These are phyloP conservation scores for Ensete ventricosum DNA, from an alignment of 176 grass and related monocot species.

Conservation along the genomic window DNA sequence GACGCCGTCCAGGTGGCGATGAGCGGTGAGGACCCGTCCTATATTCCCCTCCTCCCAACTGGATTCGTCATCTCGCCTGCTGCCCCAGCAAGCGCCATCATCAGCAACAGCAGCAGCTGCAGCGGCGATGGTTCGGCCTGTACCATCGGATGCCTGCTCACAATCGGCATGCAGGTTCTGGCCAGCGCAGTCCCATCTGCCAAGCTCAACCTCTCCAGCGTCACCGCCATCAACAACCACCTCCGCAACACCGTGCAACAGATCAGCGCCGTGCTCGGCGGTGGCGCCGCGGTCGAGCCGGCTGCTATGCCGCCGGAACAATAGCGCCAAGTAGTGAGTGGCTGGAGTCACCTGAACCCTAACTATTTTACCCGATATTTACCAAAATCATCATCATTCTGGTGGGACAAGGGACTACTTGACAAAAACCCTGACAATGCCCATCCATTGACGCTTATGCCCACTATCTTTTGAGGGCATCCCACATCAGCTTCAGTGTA, in stretches of 20 bases:
- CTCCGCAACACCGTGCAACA: constrained; percentile 72
- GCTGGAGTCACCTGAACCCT: not conserved
- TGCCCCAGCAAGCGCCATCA: constrained; percentile 19
- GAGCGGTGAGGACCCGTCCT: constrained; percentile 86
- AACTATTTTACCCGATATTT: not conserved
- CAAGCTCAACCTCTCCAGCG: constrained; percentile 79
- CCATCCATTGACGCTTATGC: constrained; percentile 10
- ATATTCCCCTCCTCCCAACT: constrained; percentile 75
- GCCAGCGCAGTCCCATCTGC: constrained; percentile 77
- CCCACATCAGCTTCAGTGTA: constrained; percentile 17
- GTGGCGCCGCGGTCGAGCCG: not conserved
- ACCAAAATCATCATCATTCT: not conserved
- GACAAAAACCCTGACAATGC: constrained; percentile 33
- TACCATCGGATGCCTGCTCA: constrained; percentile 14
- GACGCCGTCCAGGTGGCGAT: constrained; percentile 89
- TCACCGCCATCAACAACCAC: constrained; percentile 83
- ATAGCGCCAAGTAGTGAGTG: constrained; percentile 14
- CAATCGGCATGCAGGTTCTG: constrained; percentile 81
- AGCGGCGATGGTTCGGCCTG: not conserved
- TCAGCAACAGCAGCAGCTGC: not conserved
- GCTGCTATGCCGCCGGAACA: not conserved
- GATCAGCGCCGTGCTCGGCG: constrained; percentile 63
- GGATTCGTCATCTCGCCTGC: constrained; percentile 75
- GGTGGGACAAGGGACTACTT: constrained; percentile 63
- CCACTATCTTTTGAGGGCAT: constrained; percentile 28